Conservation (phyloP, 2,329 filamentous ascomycete species). For the Colletotrichum higginsianum region DNA sequence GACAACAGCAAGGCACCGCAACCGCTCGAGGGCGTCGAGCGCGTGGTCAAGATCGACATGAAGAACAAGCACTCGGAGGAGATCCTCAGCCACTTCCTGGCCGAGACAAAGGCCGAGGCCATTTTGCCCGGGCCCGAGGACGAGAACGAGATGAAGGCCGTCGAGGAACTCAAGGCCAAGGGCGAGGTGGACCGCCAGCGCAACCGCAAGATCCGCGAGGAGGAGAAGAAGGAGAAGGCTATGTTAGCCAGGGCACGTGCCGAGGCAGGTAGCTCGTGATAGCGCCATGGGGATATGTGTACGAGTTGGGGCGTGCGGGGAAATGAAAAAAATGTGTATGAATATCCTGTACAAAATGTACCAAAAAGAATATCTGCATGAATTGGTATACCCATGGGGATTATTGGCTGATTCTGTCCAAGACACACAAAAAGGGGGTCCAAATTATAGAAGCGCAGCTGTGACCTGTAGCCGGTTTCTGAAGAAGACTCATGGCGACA, state of each 20-base stretch:
- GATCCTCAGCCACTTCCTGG: constrained; percentile 75
- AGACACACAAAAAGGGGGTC: background rate
- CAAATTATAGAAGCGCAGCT: background rate
- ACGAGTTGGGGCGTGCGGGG: background rate
- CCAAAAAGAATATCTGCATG: constrained; percentile 38
- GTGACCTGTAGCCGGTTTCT: background rate
- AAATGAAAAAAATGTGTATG: constrained; percentile 26
- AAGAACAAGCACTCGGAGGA: constrained; percentile 71
- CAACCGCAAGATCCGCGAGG: constrained; percentile 66
- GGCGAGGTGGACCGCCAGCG: constrained; percentile 69
- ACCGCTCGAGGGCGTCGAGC: constrained; percentile 62
- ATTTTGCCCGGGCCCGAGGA: constrained; percentile 74
- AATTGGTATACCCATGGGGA: background rate
- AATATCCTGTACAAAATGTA: constrained; percentile 42
- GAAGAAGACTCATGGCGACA: background rate
- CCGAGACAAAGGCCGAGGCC: constrained; percentile 71
- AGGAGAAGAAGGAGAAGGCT: constrained; percentile 73
- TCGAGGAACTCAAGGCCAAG: constrained; percentile 68
- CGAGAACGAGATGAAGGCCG: constrained; percentile 67
- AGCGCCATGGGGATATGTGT: background rate
- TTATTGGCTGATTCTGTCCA: background rate
- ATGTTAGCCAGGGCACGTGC: constrained; percentile 59
- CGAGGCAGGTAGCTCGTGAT: constrained; percentile 47
- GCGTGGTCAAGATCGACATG: constrained; percentile 73
- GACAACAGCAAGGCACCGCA: constrained; percentile 65